These are phyloP conservation scores for Colletotrichum tamarilloi DNA, from an alignment of 2,329 filamentous ascomycete genomes.

Conservation along the genomic window DNA sequence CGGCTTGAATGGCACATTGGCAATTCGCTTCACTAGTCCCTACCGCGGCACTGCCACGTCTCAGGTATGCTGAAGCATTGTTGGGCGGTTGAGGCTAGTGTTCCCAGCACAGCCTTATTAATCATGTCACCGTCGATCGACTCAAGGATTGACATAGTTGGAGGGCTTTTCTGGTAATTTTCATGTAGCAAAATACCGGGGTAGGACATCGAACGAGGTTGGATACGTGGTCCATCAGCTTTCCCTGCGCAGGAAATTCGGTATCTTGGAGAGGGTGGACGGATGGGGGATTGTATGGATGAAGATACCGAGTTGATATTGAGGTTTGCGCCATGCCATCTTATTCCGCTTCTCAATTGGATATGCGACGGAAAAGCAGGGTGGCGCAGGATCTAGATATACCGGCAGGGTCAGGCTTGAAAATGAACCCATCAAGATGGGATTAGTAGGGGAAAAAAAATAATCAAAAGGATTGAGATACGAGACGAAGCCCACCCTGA, in stretches of 20 bases:
- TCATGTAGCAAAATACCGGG: not conserved
- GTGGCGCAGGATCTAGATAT: not conserved
- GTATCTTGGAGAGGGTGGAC: not conserved
- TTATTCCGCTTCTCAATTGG: not conserved
- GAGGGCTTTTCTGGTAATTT: not conserved
- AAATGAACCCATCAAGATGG: not conserved
- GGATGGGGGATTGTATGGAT: too few species aligned
- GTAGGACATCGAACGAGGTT: not conserved
- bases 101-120: not conserved
- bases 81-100: not conserved
- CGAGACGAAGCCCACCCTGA: not conserved
- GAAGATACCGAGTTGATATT: not conserved
- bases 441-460: not conserved
- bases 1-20: not conserved
- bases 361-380: not conserved
- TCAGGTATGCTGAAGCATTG: not conserved
- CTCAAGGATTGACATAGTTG: not conserved
- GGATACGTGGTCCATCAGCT: not conserved
- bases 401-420: not conserved
- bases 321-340: not conserved
- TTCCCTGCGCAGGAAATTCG: slow-evolving; percentile 18
- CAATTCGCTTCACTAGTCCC: not conserved
- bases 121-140: not conserved
- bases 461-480: not conserved
- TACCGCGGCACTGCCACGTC: not conserved